Percentiles rank a stretch among this genome's conserved stretches.
Evolutionary conservation across 169 alveolate genomes (phyloP).

Genomic region (Eimeria necatrix): DNA sequence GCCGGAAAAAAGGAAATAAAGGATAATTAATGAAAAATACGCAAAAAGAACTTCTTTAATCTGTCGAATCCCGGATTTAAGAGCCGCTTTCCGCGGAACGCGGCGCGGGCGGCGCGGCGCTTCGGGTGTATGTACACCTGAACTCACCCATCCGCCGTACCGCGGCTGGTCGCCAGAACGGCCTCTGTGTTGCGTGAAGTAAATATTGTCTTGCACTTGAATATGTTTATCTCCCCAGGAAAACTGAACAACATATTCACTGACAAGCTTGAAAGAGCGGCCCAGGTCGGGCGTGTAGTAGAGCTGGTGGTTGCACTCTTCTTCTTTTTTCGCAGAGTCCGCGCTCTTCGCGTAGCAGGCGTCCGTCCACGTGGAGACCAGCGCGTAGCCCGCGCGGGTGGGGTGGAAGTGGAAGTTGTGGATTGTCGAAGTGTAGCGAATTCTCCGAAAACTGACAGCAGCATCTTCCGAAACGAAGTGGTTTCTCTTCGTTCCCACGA

Average conservation of each 20-base stretch:
- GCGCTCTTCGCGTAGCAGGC: constrained; percentile 78
- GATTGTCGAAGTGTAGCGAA: constrained; percentile 79
- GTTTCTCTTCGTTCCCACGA: constrained; percentile 81
- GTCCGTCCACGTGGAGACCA: constrained; percentile 87
- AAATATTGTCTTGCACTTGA: constrained; percentile 84
- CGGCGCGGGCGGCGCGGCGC: no score
- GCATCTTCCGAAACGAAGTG: constrained; percentile 84
- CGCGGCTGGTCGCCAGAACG: constrained; percentile 84
- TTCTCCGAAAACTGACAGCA: constrained; percentile 81
- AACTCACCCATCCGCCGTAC: constrained; percentile 82
- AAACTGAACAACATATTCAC: constrained; percentile 94
- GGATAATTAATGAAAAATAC: neutral
- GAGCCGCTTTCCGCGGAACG: no score
- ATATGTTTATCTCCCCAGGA: constrained; percentile 93
- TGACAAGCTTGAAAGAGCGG: constrained; percentile 88
- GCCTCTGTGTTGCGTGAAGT: constrained; percentile 86
- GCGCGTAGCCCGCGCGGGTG: constrained; percentile 82
- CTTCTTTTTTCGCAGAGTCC: neutral
- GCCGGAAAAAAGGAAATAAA: neutral
- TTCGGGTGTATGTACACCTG: neutral
- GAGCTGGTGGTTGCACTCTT: constrained; percentile 93
- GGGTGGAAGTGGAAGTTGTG: constrained; percentile 87
- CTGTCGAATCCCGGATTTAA: no score
- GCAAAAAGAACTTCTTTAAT: neutral
- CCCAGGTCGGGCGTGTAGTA: constrained; percentile 93